Conservation (phyloP, 164 flowering plant species). For the Chloranthus sessilifolius region DNA sequence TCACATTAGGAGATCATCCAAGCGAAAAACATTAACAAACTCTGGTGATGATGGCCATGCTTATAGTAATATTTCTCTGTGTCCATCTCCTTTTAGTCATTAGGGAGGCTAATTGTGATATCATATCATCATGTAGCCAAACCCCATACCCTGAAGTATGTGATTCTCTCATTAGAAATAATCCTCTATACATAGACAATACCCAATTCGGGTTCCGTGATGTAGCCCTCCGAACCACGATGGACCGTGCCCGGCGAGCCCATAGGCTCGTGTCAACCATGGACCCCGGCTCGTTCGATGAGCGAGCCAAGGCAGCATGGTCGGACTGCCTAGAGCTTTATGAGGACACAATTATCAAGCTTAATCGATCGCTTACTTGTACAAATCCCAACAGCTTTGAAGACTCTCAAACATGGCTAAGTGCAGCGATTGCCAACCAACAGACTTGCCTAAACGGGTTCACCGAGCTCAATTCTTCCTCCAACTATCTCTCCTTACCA, state of each 20-base stretch:
- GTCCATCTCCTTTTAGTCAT: too few species aligned
- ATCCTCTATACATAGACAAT: slow-evolving; percentile 7
- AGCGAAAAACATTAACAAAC: too few species aligned
- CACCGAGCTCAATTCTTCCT: slow-evolving; percentile 28
- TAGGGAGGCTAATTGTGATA: slow-evolving; percentile 11
- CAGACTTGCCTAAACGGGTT: slow-evolving; percentile 58
- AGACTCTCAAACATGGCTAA: slow-evolving; percentile 49
- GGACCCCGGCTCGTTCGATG: slow-evolving; percentile 28
- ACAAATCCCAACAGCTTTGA: slow-evolving; percentile 2
- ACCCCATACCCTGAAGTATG: slow-evolving; percentile 60
- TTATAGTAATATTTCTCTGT: too few species aligned
- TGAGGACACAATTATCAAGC: slow-evolving; percentile 32
- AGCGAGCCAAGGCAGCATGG: slow-evolving; percentile 39
- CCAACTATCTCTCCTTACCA: slow-evolving; percentile 23
- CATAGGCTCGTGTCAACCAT: slow-evolving; percentile 30
- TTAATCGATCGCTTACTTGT: slow-evolving; percentile 30
- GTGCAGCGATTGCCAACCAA: slow-evolving; percentile 52
- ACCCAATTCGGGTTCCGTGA: slow-evolving; percentile 23
- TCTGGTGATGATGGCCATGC: too few species aligned
- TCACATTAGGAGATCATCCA: neutral
- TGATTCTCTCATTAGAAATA: slow-evolving; percentile 18
- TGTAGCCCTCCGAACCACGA: slow-evolving; percentile 25
- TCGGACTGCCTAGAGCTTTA: slow-evolving; percentile 54
- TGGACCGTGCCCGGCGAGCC: slow-evolving; percentile 34
- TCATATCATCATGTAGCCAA: slow-evolving; percentile 36